Evolutionary conservation across 306 rosid species (phyloP), one percentile per base, ranked within the genome.

Genomic region (Citrullus mucosospermus): DNA sequence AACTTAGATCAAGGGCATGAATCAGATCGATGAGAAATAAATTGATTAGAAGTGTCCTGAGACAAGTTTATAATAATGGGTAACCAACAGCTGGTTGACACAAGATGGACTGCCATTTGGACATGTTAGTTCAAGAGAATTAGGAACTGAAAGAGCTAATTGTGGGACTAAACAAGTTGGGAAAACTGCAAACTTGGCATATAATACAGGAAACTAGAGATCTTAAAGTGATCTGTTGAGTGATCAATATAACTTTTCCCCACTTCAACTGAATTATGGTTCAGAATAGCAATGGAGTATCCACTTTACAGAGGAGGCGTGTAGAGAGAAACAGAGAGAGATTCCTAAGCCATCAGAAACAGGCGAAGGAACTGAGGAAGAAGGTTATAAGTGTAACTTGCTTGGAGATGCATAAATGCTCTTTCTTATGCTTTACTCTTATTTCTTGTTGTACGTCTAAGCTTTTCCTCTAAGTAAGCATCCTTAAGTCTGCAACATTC

Each of bases 291-390:
- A 68, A 39, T 41, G 74, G 32, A 41, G 51, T 67, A 44, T 6
- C 57, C 56, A 70, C 38, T 43, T 20, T 20, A 44, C 51, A 20
- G 36, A 11, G 34, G 16, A 55, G 76, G 20, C 9, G 70, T 8
- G 18, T 25, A 14, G 70, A 74, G 81, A 43, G 80, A 86, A 76
- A 54, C 62, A 81, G 16, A 81, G 13, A 39, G 84, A 79, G 93
- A 86, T 87, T 86, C 89, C 81, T 83, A 80, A 80, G 83, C 75
- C 82, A 77, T 63, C 60, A 28, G 9, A 73, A 50, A 73, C 32
- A 8, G 30, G 43, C 17, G 30, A 73, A 16, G 77, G 28, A 73
- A 32, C 36, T 32, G 36, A 32, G 36, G 4, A 32, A 50, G 77
- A 51, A 73, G 77, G 61, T 73, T 30, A 67, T n/a, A 8, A 12